Percentiles rank a stretch among this genome's conserved stretches.
Evolutionary conservation across 2,329 filamentous ascomycete genomes (phyloP).

Genomic region (Aspergillus glaucus): DNA sequence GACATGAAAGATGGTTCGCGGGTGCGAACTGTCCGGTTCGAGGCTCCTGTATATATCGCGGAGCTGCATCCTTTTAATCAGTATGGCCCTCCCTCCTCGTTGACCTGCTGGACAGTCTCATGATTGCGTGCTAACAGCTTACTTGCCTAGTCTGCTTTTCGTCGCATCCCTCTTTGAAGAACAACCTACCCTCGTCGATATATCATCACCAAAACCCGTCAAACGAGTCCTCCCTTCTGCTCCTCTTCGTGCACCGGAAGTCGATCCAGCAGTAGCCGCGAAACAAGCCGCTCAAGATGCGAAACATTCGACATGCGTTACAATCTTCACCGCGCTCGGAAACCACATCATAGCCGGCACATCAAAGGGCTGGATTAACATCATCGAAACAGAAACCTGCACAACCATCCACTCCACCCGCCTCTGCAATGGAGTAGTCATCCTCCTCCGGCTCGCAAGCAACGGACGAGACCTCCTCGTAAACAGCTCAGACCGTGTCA

Average conservation of each 20-base stretch:
- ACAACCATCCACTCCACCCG: conserved; percentile 85
- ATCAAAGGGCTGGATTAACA: conserved; percentile 92
- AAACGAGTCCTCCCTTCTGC: conserved; percentile 76
- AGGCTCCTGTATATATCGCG: conserved; percentile 89
- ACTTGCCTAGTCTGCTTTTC: conserved; percentile 63
- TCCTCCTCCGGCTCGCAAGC: conserved; percentile 73
- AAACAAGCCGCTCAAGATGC: conserved; percentile 88
- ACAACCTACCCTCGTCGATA: conserved; percentile 79
- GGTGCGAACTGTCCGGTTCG: conserved; percentile 80
- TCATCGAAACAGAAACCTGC: conserved; percentile 75
- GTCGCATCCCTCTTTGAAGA: conserved; percentile 92
- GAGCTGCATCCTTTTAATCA: conserved; percentile 89
- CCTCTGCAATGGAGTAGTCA: conserved; percentile 79
- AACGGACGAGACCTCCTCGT: conserved; percentile 84
- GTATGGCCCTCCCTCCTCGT: conserved; percentile 45
- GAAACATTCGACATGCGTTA: conserved; percentile 89
- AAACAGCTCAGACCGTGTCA: conserved; percentile 91
- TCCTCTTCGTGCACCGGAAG: conserved; percentile 66
- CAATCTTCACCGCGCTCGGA: conserved; percentile 77
- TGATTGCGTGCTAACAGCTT: conserved; percentile 1
- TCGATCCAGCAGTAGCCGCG: conserved; percentile 54
- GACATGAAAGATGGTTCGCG: conserved; percentile 69
- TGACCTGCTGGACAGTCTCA: neutral
- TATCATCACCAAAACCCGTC: conserved; percentile 61
- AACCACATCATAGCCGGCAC: conserved; percentile 89